Evolutionary conservation across 139 green algal species (phyloP).

Genomic region (Auxenochlorella pyrenoidosa): DNA sequence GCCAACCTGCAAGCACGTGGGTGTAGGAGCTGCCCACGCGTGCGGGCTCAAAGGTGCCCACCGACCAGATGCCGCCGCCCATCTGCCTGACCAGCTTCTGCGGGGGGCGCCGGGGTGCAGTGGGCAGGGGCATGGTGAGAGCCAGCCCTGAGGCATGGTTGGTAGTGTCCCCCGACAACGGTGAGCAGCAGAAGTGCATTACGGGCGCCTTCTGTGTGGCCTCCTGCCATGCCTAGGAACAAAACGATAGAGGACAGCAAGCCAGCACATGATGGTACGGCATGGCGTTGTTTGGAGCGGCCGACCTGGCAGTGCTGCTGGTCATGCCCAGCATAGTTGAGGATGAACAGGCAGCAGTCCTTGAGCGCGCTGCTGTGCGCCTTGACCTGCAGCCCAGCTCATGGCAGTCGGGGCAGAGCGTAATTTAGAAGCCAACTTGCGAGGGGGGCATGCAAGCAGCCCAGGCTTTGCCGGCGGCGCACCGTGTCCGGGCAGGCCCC

Average conservation of each 20-base stretch:
- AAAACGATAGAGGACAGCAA: no score
- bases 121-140: neutral
- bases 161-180: no score
- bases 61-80: neutral
- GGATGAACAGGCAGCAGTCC: neutral
- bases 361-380: neutral
- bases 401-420: neutral
- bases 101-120: neutral
- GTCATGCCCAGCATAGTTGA: neutral
- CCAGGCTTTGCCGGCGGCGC: neutral
- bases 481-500: neutral
- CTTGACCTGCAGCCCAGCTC: neutral
- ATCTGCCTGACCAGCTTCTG: neutral
- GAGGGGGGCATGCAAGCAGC: no score
- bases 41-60: neutral
- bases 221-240: no score
- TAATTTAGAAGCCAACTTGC: no score
- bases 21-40: neutral
- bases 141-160: no score
- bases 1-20: slow-evolving; percentile 1
- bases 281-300: neutral
- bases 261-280: no score
- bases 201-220: no score
- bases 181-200: no score
- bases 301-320: neutral